Evolutionary conservation across 345 rosid species (phyloP).

Genomic region (Sapria himalayana): DNA sequence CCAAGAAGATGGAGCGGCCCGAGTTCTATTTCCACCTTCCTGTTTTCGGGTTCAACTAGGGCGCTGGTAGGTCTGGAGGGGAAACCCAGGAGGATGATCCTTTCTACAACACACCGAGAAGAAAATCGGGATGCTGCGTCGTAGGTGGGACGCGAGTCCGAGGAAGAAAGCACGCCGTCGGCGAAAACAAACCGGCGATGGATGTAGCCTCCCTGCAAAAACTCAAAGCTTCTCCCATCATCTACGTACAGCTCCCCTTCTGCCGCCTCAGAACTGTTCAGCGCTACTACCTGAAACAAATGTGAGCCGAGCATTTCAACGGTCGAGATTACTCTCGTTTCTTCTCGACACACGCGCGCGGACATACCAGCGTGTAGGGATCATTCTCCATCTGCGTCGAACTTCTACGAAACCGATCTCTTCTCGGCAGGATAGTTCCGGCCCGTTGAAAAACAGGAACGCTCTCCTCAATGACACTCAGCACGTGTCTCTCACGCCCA

Average conservation of each 20-base stretch:
- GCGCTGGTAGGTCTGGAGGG: slow-evolving; percentile 29
- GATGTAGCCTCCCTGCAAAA: slow-evolving; percentile 42
- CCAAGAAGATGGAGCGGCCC: slow-evolving; percentile 42
- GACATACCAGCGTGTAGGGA: slow-evolving; percentile 83
- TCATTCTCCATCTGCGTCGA: slow-evolving; percentile 87
- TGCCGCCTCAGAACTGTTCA: slow-evolving; percentile 73
- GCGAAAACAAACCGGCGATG: slow-evolving; percentile 66
- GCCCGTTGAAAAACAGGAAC: slow-evolving; percentile 95
- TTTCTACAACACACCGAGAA: slow-evolving; percentile 37
- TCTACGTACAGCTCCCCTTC: slow-evolving; percentile 88
- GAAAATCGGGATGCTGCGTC: slow-evolving; percentile 23
- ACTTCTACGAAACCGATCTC: slow-evolving; percentile 76
- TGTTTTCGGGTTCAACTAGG: slow-evolving; percentile 44
- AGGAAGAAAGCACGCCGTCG: slow-evolving; percentile 45
- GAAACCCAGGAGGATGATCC: slow-evolving; percentile 60
- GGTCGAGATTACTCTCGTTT: no score
- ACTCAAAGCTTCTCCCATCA: slow-evolving; percentile 75
- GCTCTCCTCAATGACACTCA: slow-evolving; percentile 60
- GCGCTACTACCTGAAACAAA: slow-evolving; percentile 55
- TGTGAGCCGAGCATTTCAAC: not conserved
- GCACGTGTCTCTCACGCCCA: slow-evolving; percentile 52
- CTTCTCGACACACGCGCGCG: no score
- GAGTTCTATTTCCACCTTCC: slow-evolving; percentile 32
- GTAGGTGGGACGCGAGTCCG: slow-evolving; percentile 18
- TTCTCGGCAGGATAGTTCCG: slow-evolving; percentile 83